Evolutionary conservation across 129 eudicot genomes (phyloP).

Genomic region (Chrysanthemum seticuspe): DNA sequence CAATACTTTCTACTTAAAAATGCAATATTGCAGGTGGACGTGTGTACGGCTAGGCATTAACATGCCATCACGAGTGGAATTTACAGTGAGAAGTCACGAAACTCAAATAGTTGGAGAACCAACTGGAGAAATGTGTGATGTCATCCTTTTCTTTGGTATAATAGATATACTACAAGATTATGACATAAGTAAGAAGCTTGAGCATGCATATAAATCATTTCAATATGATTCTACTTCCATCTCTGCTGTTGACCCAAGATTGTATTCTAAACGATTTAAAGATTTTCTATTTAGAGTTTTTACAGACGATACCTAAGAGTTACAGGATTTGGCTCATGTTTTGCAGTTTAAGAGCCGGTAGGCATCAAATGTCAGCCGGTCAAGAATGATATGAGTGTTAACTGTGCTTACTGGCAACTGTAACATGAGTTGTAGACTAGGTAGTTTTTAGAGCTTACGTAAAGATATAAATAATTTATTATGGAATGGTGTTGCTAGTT

Average conservation of each 20-base stretch:
- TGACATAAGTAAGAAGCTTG: conserved; percentile 88
- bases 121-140: conserved; percentile 58
- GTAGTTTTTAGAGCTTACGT: conserved; percentile 23
- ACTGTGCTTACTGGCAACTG: conserved; percentile 7
- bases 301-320: conserved; percentile 47
- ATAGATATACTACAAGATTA: conserved; percentile 88
- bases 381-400: conserved; percentile 5
- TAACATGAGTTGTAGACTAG: conserved; percentile 35
- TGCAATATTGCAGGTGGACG: conserved; percentile 46
- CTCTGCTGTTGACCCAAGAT: conserved; percentile 77
- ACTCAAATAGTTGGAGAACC: conserved; percentile 64
- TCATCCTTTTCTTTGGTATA: conserved; percentile 67
- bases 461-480: conserved; percentile 7
- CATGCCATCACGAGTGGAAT: conserved; percentile 73
- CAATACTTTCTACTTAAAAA: too few relatives aligned
- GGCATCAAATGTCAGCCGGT: conserved; percentile 32
- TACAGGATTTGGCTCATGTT: conserved; percentile 17
- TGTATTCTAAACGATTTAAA: conserved; percentile 72
- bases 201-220: conserved; percentile 81
- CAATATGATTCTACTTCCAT: conserved; percentile 80
- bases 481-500: conserved; percentile 13
- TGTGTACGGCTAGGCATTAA: conserved; percentile 49
- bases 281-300: conserved; percentile 68
- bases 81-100: conserved; percentile 51
- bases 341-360: conserved; percentile 19